Evolutionary conservation across 148 eudicot species (phyloP).

Genomic region (Limonium bicolor): DNA sequence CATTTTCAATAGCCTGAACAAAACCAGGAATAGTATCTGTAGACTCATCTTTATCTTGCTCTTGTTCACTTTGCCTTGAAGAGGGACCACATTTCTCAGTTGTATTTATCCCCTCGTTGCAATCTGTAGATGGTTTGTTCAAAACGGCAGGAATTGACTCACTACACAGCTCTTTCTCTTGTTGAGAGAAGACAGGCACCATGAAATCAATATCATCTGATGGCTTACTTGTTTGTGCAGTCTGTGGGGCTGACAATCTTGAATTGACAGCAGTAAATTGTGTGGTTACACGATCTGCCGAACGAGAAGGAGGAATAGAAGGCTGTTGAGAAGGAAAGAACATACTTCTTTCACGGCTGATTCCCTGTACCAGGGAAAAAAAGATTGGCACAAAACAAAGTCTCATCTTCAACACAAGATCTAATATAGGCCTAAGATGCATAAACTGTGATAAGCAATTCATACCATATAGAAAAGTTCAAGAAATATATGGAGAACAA

Average conservation of each 20-base stretch:
- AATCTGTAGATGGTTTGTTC: constrained; percentile 8
- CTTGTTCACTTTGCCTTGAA: constrained; percentile 18
- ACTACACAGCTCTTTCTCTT: constrained; percentile 15
- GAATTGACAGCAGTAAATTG: constrained; percentile 14
- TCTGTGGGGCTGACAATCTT: constrained; percentile 14
- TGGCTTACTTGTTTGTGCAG: constrained; percentile 20
- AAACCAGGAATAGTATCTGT: constrained; percentile 11
- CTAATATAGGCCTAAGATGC: not conserved
- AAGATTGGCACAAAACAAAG: not conserved
- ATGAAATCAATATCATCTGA: constrained; percentile 58
- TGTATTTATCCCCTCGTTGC: constrained; percentile 17
- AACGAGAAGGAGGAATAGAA: constrained; percentile 17
- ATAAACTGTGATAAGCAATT: not conserved
- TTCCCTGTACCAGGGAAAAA: constrained; percentile 22
- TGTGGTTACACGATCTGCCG: constrained; percentile 19
- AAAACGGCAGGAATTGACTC: constrained; percentile 8
- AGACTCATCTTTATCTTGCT: constrained; percentile 13
- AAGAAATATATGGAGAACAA: too few species aligned
- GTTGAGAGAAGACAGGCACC: constrained; percentile 65
- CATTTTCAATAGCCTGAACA: constrained; percentile 9
- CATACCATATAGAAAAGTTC: too few species aligned
- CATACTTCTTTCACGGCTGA: constrained; percentile 24
- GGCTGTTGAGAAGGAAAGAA: constrained; percentile 24
- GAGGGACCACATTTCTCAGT: constrained; percentile 4
- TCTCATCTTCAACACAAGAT: not conserved